Conservation (phyloP, 106 monocot genomes). For the Allium fistulosum region DNA sequence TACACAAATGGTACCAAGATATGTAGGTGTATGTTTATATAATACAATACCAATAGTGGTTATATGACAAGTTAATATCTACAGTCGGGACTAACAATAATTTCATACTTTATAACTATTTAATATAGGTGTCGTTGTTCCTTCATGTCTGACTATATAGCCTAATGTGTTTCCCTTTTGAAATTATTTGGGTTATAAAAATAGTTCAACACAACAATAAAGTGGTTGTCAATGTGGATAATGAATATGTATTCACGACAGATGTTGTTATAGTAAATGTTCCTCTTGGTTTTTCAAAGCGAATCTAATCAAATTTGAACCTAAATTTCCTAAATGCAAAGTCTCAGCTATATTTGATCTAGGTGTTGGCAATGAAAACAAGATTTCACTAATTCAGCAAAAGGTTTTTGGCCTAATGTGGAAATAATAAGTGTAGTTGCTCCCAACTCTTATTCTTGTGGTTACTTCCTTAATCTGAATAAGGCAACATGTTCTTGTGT, state of each 20-base stretch:
- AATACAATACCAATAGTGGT: too few relatives aligned
- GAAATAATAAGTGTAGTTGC: conserved; percentile 85
- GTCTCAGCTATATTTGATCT: conserved; percentile 74
- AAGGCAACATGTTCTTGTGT: conserved; percentile 89
- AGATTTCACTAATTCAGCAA: conserved; percentile 66
- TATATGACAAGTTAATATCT: too few relatives aligned
- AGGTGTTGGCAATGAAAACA: conserved; percentile 89
- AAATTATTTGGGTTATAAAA: conserved; percentile 40
- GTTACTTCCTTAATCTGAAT: conserved; percentile 96
- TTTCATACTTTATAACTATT: too few relatives aligned
- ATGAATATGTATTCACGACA: conserved; percentile 49
- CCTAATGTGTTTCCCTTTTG: too few relatives aligned
- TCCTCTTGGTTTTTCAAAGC: conserved; percentile 87
- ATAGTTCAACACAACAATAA: conserved; percentile 42
- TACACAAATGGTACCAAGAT: too few relatives aligned
- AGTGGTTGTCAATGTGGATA: conserved; percentile 48
- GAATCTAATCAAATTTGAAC: conserved; percentile 74
- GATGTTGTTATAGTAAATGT: conserved; percentile 91
- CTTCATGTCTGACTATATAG: too few relatives aligned
- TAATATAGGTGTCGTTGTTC: too few relatives aligned
- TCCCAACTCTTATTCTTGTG: conserved; percentile 64
- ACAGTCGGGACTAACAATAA: too few relatives aligned
- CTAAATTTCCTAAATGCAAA: conserved; percentile 79
- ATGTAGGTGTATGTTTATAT: too few relatives aligned
- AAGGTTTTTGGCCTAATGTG: conserved; percentile 94